A percentile compares a stretch with the other conserved stretches of the same genome.
Evolutionary conservation across 495 filamentous ascomycete species (phyloP).

Genomic region (Penicillium desertorum): DNA sequence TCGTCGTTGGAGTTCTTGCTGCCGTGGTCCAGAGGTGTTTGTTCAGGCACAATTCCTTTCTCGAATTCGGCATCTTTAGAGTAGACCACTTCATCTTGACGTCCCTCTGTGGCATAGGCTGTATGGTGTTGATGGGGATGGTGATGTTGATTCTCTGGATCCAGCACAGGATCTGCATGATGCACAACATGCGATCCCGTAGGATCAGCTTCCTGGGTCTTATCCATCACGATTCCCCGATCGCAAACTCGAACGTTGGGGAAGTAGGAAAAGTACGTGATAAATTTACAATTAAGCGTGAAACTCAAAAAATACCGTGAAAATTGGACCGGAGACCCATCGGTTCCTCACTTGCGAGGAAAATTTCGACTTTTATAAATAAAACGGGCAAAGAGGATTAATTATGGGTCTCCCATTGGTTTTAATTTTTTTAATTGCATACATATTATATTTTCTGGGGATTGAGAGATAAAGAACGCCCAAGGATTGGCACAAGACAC

Average conservation of each 20-base stretch:
- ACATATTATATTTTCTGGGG: conserved; percentile 5
- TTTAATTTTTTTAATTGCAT: not conserved
- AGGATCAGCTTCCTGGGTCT: conserved; percentile 1
- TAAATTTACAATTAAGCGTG: not conserved
- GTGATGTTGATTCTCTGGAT: conserved; percentile 42
- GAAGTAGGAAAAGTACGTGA: not conserved
- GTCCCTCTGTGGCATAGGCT: conserved; percentile 42
- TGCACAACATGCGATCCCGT: not conserved
- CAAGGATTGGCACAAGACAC: not conserved
- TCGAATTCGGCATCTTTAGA: conserved; percentile 44
- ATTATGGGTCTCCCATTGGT: not conserved
- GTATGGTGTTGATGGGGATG: conserved; percentile 55
- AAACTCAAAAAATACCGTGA: not conserved
- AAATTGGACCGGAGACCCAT: not conserved
- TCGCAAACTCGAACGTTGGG: not conserved
- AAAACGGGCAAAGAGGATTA: not conserved
- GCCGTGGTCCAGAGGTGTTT: conserved; percentile 41
- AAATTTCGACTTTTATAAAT: not conserved
- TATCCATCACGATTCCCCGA: conserved; percentile 5
- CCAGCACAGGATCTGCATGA: conserved; percentile 22
- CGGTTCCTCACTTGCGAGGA: not conserved
- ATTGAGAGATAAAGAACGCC: conserved; percentile 1
- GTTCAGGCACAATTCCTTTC: conserved; percentile 45
- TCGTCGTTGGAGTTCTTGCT: conserved; percentile 40
- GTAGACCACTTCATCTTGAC: conserved; percentile 50